Conservation (phyloP, 345 rosid genomes). For the Lepidium didymum region DNA sequence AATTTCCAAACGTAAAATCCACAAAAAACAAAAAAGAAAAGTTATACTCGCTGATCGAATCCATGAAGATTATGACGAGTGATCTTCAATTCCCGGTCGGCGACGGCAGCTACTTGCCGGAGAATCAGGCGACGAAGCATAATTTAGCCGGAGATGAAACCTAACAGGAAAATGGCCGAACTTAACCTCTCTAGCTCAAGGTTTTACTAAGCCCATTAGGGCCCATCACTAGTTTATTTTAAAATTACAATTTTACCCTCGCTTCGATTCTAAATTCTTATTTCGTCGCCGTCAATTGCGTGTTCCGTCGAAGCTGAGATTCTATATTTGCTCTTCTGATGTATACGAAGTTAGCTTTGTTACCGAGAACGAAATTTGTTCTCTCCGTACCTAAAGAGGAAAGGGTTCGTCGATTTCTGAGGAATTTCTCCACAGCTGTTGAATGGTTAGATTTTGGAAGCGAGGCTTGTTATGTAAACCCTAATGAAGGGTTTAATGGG, state of each 20-base stretch:
- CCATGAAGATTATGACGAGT: neutral
- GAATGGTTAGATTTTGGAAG: conserved; percentile 38
- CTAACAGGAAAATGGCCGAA: neutral
- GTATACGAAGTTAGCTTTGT: conserved; percentile 33
- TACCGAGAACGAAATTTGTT: conserved; percentile 26
- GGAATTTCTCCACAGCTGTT: conserved; percentile 38
- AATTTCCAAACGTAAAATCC: neutral
- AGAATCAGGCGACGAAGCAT: conserved; percentile 16
- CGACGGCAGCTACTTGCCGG: neutral
- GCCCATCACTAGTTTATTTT: neutral
- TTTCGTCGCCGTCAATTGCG: neutral
- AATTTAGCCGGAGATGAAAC: neutral
- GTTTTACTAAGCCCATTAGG: neutral
- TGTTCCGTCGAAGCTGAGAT: neutral
- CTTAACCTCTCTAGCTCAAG: too few species aligned
- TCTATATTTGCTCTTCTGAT: conserved; percentile 16
- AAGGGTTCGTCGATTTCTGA: conserved; percentile 10
- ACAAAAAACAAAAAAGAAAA: too few species aligned
- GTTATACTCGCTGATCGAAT: conserved; percentile 8
- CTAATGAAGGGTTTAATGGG: conserved; percentile 1
- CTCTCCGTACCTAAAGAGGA: conserved; percentile 28
- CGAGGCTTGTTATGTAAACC: conserved; percentile 19
- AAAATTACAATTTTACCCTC: neutral
- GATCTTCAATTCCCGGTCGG: neutral
- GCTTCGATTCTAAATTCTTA: neutral